These are phyloP conservation scores for Aspergillus versicolor DNA, from an alignment of 2,329 filamentous ascomycete species.

Conservation along the genomic window DNA sequence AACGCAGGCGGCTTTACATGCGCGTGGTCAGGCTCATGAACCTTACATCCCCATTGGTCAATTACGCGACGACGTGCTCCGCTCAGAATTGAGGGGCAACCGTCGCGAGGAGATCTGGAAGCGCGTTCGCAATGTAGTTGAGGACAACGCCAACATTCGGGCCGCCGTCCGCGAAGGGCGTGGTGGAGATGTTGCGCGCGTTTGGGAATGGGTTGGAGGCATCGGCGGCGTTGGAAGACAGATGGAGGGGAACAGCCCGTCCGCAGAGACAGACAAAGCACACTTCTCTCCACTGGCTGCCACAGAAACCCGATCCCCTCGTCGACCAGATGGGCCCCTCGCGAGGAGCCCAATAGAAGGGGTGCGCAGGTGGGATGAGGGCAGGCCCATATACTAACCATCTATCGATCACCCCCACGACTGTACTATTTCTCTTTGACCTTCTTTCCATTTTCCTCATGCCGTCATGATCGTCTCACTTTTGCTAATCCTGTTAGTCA, in stretches of 20 bases:
- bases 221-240: slow-evolving; percentile 49
- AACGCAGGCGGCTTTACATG: slow-evolving; percentile 78
- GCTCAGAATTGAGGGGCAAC: slow-evolving; percentile 73
- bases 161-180: slow-evolving; percentile 66
- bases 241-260: slow-evolving; percentile 24
- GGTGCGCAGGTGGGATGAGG: slow-evolving; percentile 42
- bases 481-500: background rate
- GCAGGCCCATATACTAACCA: slow-evolving; percentile 41
- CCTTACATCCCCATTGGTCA: slow-evolving; percentile 84
- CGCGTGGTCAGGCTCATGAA: slow-evolving; percentile 64
- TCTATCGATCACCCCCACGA: background rate
- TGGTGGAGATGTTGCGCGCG: slow-evolving; percentile 57
- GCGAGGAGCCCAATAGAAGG: slow-evolving; percentile 25
- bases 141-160: slow-evolving; percentile 90
- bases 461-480: background rate
- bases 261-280: slow-evolving; percentile 27
- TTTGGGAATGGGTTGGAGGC: slow-evolving; percentile 70
- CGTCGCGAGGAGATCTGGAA: slow-evolving; percentile 82
- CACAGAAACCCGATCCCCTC: slow-evolving; percentile 18
- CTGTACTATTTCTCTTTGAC: background rate
- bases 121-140: slow-evolving; percentile 78
- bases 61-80: slow-evolving; percentile 83
- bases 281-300: slow-evolving; percentile 27
- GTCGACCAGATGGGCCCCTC: slow-evolving; percentile 16
- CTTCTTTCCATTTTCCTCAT: background rate